Evolutionary conservation across 2,329 filamentous ascomycete species (phyloP).

Genomic region (Colletotrichum sp.): DNA sequence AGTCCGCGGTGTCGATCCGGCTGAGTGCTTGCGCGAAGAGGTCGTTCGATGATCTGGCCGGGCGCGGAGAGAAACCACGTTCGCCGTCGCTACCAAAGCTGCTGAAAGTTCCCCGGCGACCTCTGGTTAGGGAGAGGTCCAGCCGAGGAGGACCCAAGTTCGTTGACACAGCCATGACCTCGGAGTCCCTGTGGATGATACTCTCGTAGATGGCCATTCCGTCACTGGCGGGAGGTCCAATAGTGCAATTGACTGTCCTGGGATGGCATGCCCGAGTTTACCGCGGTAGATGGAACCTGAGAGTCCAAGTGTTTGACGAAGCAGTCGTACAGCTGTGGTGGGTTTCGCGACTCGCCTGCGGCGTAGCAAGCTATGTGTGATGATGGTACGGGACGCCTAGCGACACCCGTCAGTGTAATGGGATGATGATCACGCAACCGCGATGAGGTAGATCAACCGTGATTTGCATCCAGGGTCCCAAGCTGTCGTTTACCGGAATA

Average conservation of each 20-base stretch:
- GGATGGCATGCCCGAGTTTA: neutral
- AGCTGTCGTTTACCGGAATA: neutral
- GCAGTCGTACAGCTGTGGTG: neutral
- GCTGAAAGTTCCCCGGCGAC: slow-evolving; percentile 16
- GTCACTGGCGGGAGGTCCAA: neutral
- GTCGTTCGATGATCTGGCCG: slow-evolving; percentile 19
- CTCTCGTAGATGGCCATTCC: slow-evolving; percentile 2
- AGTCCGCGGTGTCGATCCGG: neutral
- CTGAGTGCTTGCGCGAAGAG: slow-evolving; percentile 10
- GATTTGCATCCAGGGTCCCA: neutral
- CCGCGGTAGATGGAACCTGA: neutral
- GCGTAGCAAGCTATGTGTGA: neutral
- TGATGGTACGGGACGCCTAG: neutral
- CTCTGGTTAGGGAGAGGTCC: slow-evolving; percentile 4
- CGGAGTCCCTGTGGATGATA: neutral
- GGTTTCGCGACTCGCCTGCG: neutral
- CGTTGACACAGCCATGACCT: slow-evolving; percentile 20
- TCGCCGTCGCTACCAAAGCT: slow-evolving; percentile 16
- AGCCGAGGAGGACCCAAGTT: slow-evolving; percentile 15
- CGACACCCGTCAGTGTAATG: neutral
- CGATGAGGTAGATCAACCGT: neutral
- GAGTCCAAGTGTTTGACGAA: neutral
- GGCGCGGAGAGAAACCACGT: slow-evolving; percentile 3
- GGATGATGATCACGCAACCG: neutral
- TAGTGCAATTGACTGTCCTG: neutral